Percentiles rank a stretch among this genome's conserved stretches.
phyloP scores from a whole-genome alignment of 225 moss, liverwort and hornwort genomes.

The Ulota crispa region DNA sequence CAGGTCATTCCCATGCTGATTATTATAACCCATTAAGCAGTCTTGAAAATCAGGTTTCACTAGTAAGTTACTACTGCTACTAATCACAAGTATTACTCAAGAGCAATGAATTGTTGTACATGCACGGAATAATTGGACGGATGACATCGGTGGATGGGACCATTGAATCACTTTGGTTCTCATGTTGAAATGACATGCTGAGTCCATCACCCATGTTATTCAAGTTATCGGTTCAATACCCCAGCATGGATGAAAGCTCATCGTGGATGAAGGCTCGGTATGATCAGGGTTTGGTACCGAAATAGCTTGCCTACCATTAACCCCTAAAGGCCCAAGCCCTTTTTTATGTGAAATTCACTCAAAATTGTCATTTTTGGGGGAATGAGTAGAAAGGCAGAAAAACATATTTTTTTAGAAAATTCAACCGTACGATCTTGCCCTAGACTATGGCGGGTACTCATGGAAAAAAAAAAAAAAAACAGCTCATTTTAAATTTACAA shows the following conservation, averaged over 20 bases:
- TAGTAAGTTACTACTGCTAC: background rate
- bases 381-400: no score
- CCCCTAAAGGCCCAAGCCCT: no score
- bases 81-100: background rate
- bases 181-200: conserved; percentile 3
- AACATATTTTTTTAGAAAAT: no score
- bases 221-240: no score
- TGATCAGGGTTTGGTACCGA: no score
- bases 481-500: no score
- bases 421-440: no score
- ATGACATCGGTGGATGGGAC: background rate
- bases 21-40: background rate
- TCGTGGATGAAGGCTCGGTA: background rate
- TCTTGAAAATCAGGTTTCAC: background rate
- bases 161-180: background rate
- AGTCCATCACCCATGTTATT: background rate
- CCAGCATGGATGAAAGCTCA: background rate
- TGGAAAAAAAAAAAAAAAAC: no score
- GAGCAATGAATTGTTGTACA: background rate
- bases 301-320: background rate
- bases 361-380: no score
- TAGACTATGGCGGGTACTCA: no score
- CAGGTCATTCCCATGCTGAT: background rate
- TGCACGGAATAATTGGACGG: background rate
- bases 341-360: no score